These are phyloP conservation scores for Neurospora cerealis DNA, from an alignment of 495 filamentous ascomycete genomes.

Conservation along the genomic window DNA sequence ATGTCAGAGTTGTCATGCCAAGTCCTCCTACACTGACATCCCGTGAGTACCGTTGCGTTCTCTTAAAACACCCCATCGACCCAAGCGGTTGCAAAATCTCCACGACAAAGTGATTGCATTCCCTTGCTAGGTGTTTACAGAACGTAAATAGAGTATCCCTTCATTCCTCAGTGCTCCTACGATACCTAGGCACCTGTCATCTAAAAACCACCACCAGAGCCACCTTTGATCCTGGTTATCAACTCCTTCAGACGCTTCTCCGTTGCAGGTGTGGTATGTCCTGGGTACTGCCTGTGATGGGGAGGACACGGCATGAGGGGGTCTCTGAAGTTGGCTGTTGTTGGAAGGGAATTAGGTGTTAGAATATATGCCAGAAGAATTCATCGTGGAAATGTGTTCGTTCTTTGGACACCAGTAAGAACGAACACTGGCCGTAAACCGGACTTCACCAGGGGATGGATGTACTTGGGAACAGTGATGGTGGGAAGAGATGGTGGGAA, in stretches of 20 bases:
- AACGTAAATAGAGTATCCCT: background rate
- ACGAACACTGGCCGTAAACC: background rate
- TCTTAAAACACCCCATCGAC: background rate
- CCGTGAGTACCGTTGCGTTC: background rate
- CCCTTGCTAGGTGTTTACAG: background rate
- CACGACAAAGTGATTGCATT: background rate
- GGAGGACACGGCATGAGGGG: conserved; percentile 27
- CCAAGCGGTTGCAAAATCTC: background rate
- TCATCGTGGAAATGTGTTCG: background rate
- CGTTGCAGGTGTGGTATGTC: conserved; percentile 22
- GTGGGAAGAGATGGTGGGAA: background rate
- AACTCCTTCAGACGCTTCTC: conserved; percentile 23
- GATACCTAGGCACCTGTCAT: background rate
- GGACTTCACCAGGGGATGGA: background rate
- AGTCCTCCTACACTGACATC: background rate
- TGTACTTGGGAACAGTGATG: background rate
- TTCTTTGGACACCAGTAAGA: background rate
- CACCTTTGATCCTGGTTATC: conserved; percentile 21
- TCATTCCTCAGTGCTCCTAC: background rate
- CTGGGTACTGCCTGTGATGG: conserved; percentile 23
- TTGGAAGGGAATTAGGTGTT: background rate
- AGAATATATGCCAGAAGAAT: background rate
- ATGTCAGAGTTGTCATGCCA: background rate
- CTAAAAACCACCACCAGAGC: background rate
- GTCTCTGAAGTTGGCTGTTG: conserved; percentile 29